Evolutionary conservation across 140 eudicot genomes (phyloP), one percentile per base, ranked within the genome.

Genomic region (Cichorium intybus): DNA sequence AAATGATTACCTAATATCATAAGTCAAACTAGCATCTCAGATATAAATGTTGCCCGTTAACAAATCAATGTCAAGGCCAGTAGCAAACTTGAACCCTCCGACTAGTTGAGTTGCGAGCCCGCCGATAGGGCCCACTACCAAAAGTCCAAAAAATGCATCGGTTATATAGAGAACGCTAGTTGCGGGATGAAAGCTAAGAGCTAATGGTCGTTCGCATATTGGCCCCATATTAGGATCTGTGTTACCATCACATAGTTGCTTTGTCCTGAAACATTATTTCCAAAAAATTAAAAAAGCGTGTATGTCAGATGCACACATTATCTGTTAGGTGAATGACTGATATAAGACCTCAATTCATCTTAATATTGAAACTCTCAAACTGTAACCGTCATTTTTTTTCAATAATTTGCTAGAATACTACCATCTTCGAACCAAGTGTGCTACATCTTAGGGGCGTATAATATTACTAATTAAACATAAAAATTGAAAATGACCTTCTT

Each of bases 131-230:
- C 85, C 82, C 6, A 82, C 84, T 12, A 45, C 71, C 6, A 68
- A 56, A 39, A 82, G 79, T 10, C 88, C 82, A n/a, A 37, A n/a
- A 45, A 46, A 75, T 1, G 80, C 77, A 37, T 82, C 84, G 0
- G 60, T 55, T n/a, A 79, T 75, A 55, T 78, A 82, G 33, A 78
- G 71, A 18, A 54, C 50, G 4, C 75, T 77, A 0, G 77, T 71
- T 46, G 15, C 16, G 4, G 22, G 55, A 22, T 78, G 68, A 71
- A 69, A 73, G 60, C 81, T 48, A 18, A 82, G 72, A 21, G 84
- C 88, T 27, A 78, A 1, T 15, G 88, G 88, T 37, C 77, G 27
- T 33, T 82, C 80, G 1, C 88, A 79, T 20, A 51, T 66, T 1
- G 69, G 73, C 6, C 77, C 69, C 41, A 10, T 54, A 11, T 74